Conservation (phyloP, 2,329 filamentous ascomycete species). For the Anthostomella pinea region DNA sequence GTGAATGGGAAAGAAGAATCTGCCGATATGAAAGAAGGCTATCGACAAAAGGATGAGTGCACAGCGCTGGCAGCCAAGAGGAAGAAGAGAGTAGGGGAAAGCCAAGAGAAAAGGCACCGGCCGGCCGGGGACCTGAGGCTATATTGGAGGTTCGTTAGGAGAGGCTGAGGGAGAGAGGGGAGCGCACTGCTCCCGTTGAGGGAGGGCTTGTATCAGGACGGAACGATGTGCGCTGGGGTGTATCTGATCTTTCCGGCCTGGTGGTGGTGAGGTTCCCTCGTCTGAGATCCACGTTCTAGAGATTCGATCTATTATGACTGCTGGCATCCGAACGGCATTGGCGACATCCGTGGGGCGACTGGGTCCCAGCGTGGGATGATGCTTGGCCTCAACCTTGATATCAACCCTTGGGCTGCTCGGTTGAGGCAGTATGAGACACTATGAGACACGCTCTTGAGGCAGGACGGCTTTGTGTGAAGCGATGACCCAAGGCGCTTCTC, state of each 20-base stretch:
- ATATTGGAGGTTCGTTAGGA: constrained; percentile 35
- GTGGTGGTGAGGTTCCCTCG: constrained; percentile 38
- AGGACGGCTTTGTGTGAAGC: constrained; percentile 19
- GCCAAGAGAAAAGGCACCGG: constrained; percentile 25
- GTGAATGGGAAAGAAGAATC: constrained; percentile 33
- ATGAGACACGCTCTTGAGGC: constrained; percentile 15
- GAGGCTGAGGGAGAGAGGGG: constrained; percentile 29
- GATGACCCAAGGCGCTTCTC: constrained; percentile 4
- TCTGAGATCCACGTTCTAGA: constrained; percentile 49
- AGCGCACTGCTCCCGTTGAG: constrained; percentile 37
- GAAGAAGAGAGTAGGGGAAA: constrained; percentile 28
- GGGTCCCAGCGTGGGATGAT: constrained; percentile 5
- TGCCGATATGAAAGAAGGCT: constrained; percentile 51
- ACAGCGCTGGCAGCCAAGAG: constrained; percentile 42
- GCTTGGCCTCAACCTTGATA: constrained; percentile 17
- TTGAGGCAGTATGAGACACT: constrained; percentile 21
- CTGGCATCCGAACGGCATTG: constrained; percentile 53
- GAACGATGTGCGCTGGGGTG: constrained; percentile 32
- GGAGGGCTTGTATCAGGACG: constrained; percentile 40
- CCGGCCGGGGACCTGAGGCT: constrained; percentile 30
- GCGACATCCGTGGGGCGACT: constrained; percentile 18
- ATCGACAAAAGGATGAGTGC: constrained; percentile 48
- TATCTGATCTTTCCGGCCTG: constrained; percentile 40
- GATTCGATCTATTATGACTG: constrained; percentile 51
- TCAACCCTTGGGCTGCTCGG: constrained; percentile 6